Evolutionary conservation across 352 stramenopile genomes (phyloP).

Genomic region (Pythium scleroteichum): DNA sequence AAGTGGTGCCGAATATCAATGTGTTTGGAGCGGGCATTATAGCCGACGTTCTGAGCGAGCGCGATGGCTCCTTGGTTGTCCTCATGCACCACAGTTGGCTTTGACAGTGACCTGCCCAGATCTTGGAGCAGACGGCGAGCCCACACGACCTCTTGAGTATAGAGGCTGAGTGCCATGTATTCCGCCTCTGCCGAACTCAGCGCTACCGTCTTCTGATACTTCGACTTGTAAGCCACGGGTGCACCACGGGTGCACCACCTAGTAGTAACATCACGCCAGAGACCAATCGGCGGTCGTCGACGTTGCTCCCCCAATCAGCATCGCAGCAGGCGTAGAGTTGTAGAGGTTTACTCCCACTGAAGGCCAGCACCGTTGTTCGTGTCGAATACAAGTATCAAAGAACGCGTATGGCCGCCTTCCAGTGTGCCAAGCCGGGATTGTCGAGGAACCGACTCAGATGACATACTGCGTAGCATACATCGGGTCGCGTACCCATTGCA

Average conservation of each 20-base stretch:
- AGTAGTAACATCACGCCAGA: constrained; percentile 4
- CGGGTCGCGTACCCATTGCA: constrained; percentile 3
- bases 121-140: too few species aligned
- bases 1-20: constrained; percentile 11
- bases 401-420: constrained; percentile 9
- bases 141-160: too few species aligned
- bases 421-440: constrained; percentile 18
- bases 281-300: constrained; percentile 7
- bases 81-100: too few species aligned
- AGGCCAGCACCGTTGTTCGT: not conserved
- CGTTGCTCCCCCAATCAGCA: constrained; percentile 17
- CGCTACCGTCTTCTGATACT: too few species aligned
- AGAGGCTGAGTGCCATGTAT: too few species aligned
- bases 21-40: constrained; percentile 20
- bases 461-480: constrained; percentile 6
- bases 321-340: not conserved
- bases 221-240: too few species aligned
- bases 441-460: constrained; percentile 24
- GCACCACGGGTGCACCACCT: too few species aligned
- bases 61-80: constrained; percentile 25
- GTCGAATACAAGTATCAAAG: constrained; percentile 4
- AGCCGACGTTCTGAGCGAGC: constrained; percentile 10
- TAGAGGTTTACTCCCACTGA: not conserved
- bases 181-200: too few species aligned
- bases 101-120: too few species aligned